A percentile compares a stretch with the other conserved stretches of the same genome.
Conservation (phyloP, 306 rosid species). For the Quercus gilva region DNA sequence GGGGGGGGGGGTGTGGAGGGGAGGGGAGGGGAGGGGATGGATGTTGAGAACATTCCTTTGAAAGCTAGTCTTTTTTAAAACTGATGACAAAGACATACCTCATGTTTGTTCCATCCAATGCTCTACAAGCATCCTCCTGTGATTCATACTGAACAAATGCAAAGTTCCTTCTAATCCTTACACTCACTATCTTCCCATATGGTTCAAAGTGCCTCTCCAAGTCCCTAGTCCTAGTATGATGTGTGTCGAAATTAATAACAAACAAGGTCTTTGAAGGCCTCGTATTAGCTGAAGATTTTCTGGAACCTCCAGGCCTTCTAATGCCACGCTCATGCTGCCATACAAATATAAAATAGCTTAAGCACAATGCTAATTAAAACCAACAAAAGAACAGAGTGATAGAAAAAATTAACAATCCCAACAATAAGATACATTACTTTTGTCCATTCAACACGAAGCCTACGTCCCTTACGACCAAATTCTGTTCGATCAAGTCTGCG, state of each 20-base stretch:
- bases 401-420: neutral
- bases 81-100: conserved; percentile 45
- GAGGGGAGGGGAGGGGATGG: too few species aligned
- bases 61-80: neutral
- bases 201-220: conserved; percentile 97
- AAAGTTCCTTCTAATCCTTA: conserved; percentile 90
- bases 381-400: neutral
- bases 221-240: conserved; percentile 87
- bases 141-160: conserved; percentile 95
- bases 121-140: conserved; percentile 91
- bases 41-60: too few species aligned
- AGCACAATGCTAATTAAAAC: neutral
- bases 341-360: conserved; percentile 3
- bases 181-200: conserved; percentile 87
- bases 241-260: conserved; percentile 92
- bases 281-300: conserved; percentile 64
- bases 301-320: conserved; percentile 78
- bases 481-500: conserved; percentile 80
- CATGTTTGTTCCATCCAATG: conserved; percentile 87
- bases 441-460: conserved; percentile 99
- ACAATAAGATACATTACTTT: conserved; percentile 44
- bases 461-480: conserved; percentile 90
- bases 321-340: conserved; percentile 85
- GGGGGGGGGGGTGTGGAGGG: too few species aligned
- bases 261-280: conserved; percentile 91